Base-by-base conservation (phyloP, 768 basidiomycete species). In the Artomyces pyxidatus region DNA sequence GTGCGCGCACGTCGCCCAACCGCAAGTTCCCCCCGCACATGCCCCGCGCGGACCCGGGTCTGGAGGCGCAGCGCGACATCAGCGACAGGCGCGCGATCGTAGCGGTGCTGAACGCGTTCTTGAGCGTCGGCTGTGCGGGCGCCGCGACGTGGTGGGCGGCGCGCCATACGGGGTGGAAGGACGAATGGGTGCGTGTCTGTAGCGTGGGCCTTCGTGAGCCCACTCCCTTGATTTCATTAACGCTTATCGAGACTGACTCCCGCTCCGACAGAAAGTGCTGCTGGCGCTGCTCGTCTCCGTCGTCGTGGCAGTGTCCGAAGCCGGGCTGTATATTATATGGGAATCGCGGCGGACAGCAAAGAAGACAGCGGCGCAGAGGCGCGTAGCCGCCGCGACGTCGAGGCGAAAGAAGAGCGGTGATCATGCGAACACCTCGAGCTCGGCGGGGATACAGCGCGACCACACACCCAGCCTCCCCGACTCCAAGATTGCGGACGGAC, bases 131-230 rank as follows among this genome's bases (percentile, higher is more conserved):
- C 29, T 80, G 81, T 6, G 77, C 81, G 0, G 86, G 82, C 3
- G 70, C 77, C 42, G 85, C 83, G 4, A 72, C 77, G 16, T 89
- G 80, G 81, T 87, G 80, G 78, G 86, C 80, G 21, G 78, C 85
- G 35, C 77, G 76, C 42, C 70, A 68, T 55, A 71, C 77, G 6
- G 73, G 76, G 1, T 82, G 85, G 83, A 75, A 65, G 49, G 68
- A 80, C 50, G 88, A 90, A 73, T 88, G 83, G 83, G 88, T 88
- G 59, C 48, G 85, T 66, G 4, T 45, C 47, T 21, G 29, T 21
- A 29, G 25, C 35, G 11, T 22, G 48, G 40, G n/a, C n/a, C n/a
- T n/a, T n/a, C n/a, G n/a, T n/a, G n/a, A n/a, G n/a, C n/a, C n/a
- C n/a, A n/a, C n/a, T n/a, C n/a, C n/a, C n/a, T n/a, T n/a, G n/a